phyloP scores from a whole-genome alignment of 1,284 basidiomycete genomes.

The Cerrena zonata region DNA sequence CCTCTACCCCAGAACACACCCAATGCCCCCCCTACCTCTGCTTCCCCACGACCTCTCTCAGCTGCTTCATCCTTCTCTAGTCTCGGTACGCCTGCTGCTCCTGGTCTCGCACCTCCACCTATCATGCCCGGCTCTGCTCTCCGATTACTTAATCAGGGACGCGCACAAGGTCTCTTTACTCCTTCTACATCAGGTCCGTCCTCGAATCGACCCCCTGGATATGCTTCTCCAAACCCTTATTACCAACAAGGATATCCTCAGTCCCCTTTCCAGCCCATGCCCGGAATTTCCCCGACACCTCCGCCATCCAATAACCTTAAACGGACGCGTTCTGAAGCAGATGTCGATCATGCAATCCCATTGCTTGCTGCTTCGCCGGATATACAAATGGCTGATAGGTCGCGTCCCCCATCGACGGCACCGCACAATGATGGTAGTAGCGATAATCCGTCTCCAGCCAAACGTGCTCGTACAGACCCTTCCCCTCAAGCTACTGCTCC shows the following conservation, averaged over 20 bases:
- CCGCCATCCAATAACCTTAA: constrained; percentile 33
- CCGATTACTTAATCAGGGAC: constrained; percentile 74
- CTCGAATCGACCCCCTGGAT: constrained; percentile 31
- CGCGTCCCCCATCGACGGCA: constrained; percentile 47
- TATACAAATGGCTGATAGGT: constrained; percentile 39
- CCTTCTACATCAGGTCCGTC: constrained; percentile 60
- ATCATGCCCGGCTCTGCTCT: constrained; percentile 78
- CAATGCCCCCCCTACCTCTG: constrained; percentile 17
- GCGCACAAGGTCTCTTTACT: constrained; percentile 79
- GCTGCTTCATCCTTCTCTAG: constrained; percentile 44
- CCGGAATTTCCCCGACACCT: constrained; percentile 48
- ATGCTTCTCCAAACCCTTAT: constrained; percentile 27
- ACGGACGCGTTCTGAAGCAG: constrained; percentile 43
- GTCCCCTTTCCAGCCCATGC: constrained; percentile 29
- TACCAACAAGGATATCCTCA: constrained; percentile 41
- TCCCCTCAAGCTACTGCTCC: constrained; percentile 21
- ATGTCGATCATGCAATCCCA: constrained; percentile 25
- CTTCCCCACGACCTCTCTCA: constrained; percentile 47
- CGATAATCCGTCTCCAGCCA: constrained; percentile 57
- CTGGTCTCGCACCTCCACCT: constrained; percentile 64
- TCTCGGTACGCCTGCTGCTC: constrained; percentile 35
- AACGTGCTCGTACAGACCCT: constrained; percentile 58
- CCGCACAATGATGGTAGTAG: constrained; percentile 43
- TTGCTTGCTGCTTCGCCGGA: constrained; percentile 40
- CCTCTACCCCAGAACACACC: constrained; percentile 44